phyloP scores from a whole-genome alignment of 2,329 filamentous ascomycete genomes.

The Alternaria sp. region DNA sequence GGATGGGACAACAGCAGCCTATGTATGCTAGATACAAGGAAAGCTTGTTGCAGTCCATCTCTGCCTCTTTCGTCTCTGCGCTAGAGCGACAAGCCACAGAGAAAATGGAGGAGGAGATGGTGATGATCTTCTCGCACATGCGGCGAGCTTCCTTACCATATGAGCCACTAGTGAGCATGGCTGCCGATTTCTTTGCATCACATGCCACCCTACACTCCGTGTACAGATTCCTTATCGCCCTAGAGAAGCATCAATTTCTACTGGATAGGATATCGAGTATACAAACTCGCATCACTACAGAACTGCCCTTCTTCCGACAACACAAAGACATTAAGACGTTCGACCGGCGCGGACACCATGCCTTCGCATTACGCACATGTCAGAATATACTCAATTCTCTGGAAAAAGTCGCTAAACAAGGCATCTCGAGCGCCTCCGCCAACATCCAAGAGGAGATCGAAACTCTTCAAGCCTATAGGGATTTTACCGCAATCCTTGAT shows the following conservation, averaged over 20 bases:
- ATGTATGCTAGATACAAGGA: conserved; percentile 4
- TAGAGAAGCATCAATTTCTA: conserved; percentile 17
- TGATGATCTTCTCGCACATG: conserved; percentile 26
- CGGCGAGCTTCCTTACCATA: conserved; percentile 23
- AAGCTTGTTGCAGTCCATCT: conserved; percentile 7
- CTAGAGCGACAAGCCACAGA: background rate
- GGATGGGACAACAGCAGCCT: conserved; percentile 1
- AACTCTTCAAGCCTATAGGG: conserved; percentile 23
- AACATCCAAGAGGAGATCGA: background rate
- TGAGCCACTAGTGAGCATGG: conserved; percentile 23
- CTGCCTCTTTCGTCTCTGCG: background rate
- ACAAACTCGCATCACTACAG: conserved; percentile 9
- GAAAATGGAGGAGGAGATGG: conserved; percentile 21
- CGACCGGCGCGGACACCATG: conserved; percentile 18
- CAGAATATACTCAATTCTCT: conserved; percentile 20
- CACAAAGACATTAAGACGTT: conserved; percentile 1
- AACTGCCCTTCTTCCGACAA: conserved; percentile 16
- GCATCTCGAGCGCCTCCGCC: background rate
- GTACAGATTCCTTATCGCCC: conserved; percentile 19
- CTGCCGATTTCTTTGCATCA: conserved; percentile 16
- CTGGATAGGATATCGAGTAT: conserved; percentile 22
- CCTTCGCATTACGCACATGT: conserved; percentile 14
- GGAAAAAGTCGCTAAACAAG: conserved; percentile 3
- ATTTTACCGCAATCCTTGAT: conserved; percentile 41
- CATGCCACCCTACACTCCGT: conserved; percentile 20